Conservation (phyloP, 495 filamentous ascomycete species). For the Xylaria longipes region DNA sequence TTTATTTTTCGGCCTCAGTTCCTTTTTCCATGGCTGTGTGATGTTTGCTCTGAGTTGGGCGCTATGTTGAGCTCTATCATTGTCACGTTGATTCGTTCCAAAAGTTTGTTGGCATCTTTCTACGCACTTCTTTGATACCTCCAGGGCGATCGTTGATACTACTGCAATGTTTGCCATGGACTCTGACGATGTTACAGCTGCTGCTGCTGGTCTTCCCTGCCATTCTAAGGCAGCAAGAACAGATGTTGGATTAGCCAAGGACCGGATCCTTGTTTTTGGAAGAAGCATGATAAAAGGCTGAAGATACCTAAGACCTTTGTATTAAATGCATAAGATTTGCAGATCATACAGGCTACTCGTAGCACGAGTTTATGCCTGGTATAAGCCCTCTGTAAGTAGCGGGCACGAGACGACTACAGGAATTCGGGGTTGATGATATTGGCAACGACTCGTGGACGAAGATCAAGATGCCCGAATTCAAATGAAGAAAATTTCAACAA, state of each 20-base stretch:
- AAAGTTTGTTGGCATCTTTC: slow-evolving; percentile 44
- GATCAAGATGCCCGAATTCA: slow-evolving; percentile 19
- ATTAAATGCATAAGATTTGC: slow-evolving; percentile 19
- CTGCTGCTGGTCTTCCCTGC: slow-evolving; percentile 26
- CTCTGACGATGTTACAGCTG: slow-evolving; percentile 41
- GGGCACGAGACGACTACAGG: slow-evolving; percentile 11
- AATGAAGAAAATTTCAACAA: not conserved
- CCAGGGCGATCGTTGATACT: slow-evolving; percentile 40
- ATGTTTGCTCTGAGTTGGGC: slow-evolving; percentile 34
- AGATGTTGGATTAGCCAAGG: slow-evolving; percentile 24
- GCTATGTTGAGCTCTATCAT: slow-evolving; percentile 40
- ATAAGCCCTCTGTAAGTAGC: slow-evolving; percentile 18
- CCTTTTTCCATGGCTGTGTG: slow-evolving; percentile 42
- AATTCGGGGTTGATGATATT: slow-evolving; percentile 6
- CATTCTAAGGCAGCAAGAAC: slow-evolving; percentile 27
- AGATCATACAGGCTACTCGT: slow-evolving; percentile 18
- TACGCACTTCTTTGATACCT: slow-evolving; percentile 45
- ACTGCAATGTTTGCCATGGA: slow-evolving; percentile 33
- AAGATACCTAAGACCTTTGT: slow-evolving; percentile 24
- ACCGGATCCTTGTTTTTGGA: slow-evolving; percentile 16
- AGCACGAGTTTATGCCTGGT: slow-evolving; percentile 21
- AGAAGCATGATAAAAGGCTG: slow-evolving; percentile 7
- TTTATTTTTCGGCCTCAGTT: slow-evolving; percentile 27
- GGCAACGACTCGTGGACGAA: slow-evolving; percentile 20
- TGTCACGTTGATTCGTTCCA: slow-evolving; percentile 34